phyloP scores from a whole-genome alignment of 1,284 basidiomycete genomes.

The Inonotus hispidus region DNA sequence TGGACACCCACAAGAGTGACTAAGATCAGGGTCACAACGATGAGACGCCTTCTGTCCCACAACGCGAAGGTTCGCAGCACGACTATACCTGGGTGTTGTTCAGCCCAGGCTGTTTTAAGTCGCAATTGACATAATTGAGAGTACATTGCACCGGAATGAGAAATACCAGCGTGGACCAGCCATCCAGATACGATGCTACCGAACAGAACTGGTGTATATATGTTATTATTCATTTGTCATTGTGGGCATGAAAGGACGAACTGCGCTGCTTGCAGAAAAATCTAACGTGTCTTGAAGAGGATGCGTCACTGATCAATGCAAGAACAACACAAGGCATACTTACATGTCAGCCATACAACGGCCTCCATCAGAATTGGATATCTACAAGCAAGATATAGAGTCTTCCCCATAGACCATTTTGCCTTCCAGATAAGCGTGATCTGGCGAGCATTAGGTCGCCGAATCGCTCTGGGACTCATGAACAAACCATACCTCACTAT shows the following conservation, averaged over 20 bases:
- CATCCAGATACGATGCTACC: background rate
- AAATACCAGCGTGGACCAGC: conserved; percentile 6
- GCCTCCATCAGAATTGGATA: conserved; percentile 6
- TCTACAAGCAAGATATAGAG: conserved; percentile 6
- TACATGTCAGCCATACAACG: conserved; percentile 1
- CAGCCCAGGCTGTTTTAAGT: background rate
- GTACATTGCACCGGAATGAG: conserved; percentile 8
- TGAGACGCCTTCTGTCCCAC: background rate
- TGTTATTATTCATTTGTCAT: too few species aligned
- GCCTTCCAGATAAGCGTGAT: conserved; percentile 8
- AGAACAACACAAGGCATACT: background rate
- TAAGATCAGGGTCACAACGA: background rate
- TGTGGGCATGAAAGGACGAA: background rate
- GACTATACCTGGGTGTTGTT: background rate
- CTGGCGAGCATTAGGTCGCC: background rate
- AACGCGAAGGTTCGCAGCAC: conserved; percentile 3
- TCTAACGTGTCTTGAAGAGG: background rate
- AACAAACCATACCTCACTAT: background rate
- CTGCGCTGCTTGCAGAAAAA: background rate
- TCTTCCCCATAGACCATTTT: conserved; percentile 4
- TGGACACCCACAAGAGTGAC: conserved; percentile 4
- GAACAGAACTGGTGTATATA: background rate
- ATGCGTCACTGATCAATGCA: background rate
- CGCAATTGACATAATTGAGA: background rate
- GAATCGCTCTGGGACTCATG: background rate